These are phyloP conservation scores for Fusarium aywerte DNA, from an alignment of 2,329 filamentous ascomycete species.

Conservation along the genomic window DNA sequence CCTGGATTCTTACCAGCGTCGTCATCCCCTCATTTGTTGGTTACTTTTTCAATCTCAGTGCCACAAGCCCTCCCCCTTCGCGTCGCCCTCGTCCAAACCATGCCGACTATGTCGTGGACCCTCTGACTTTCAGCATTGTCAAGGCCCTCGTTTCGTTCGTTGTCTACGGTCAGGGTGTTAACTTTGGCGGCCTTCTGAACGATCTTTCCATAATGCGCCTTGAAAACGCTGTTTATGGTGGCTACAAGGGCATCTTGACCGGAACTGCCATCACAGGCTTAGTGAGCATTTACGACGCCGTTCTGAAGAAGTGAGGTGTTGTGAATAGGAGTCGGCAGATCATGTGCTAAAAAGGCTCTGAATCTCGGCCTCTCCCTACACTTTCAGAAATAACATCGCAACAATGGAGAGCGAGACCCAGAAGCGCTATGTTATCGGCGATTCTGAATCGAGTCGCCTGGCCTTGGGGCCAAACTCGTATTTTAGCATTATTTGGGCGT, in stretches of 20 bases:
- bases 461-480: conserved; percentile 8
- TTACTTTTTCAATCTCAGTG: conserved; percentile 91
- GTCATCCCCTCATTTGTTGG: conserved; percentile 76
- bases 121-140: conserved; percentile 87
- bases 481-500: conserved; percentile 35
- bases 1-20: conserved; percentile 80
- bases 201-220: conserved; percentile 70
- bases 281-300: conserved; percentile 80
- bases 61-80: conserved; percentile 56
- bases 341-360: background rate
- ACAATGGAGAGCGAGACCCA: background rate
- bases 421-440: conserved; percentile 4
- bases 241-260: conserved; percentile 75
- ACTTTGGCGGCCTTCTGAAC: conserved; percentile 70
- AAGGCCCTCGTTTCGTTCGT: conserved; percentile 86
- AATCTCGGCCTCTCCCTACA: background rate
- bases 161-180: conserved; percentile 76
- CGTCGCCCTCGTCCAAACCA: conserved; percentile 54
- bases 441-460: conserved; percentile 4
- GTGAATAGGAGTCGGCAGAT: background rate
- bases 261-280: conserved; percentile 75
- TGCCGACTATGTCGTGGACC: conserved; percentile 76
- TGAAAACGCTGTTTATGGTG: conserved; percentile 74
- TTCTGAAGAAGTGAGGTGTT: conserved; percentile 72
- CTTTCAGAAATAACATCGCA: conserved; percentile 2